Conservation (phyloP, 2,329 filamentous ascomycete genomes). For the Diaporthe helianthi region DNA sequence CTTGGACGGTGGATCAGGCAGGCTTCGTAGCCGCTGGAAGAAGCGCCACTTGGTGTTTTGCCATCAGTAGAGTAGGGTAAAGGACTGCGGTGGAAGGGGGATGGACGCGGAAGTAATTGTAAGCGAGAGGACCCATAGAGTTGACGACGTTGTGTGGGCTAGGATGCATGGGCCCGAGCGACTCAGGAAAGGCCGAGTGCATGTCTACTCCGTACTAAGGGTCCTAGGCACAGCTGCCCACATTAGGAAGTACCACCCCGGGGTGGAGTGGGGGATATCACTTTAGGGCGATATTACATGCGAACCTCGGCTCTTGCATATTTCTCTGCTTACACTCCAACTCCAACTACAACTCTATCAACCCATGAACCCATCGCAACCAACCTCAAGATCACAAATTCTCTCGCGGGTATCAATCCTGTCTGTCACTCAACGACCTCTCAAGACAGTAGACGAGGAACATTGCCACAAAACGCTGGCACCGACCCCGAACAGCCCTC, state of each 20-base stretch:
- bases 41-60: neutral
- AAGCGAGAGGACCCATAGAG: slow-evolving; percentile 18
- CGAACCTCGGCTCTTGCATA: slow-evolving; percentile 8
- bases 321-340: neutral
- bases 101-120: slow-evolving; percentile 19
- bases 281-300: neutral
- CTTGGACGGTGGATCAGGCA: neutral
- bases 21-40: neutral
- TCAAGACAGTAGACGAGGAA: neutral
- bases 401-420: neutral
- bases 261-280: neutral
- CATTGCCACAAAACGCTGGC: neutral
- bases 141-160: slow-evolving; percentile 24
- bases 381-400: neutral
- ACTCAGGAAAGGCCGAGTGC: neutral
- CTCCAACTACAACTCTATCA: too few relatives aligned
- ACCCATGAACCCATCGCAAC: neutral
- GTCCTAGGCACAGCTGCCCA: too few relatives aligned
- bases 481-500: neutral
- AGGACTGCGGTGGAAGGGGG: slow-evolving; percentile 11
- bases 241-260: too few relatives aligned
- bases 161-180: slow-evolving; percentile 18
- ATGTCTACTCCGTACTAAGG: too few relatives aligned
- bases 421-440: neutral
- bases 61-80: neutral